Evolutionary conservation across 768 basidiomycete species (phyloP), one percentile per base, ranked within the genome.

Genomic region (Trametes maxima): DNA sequence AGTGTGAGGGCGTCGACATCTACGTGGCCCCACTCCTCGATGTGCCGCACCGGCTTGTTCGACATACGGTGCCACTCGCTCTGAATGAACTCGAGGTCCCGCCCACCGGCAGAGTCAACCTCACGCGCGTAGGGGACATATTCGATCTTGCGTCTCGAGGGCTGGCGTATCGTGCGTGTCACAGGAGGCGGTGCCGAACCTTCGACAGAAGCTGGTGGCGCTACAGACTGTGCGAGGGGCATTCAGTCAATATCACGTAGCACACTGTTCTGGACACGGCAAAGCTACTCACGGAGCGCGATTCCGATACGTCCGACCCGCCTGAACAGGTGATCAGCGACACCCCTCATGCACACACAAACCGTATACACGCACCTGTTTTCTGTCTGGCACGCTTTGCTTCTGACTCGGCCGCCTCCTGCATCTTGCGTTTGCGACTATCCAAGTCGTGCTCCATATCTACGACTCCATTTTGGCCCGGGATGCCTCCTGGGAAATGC

Each of bases 1-100:
- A 99, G 88, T n/a, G 87, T 88, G 51, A 99, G 80, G n/a, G 87
- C 87, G 69, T 97, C 95, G 59, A 98, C 87, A 68, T 98, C 95
- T 51, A 96, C 85, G 8, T 80, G 81, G 21, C 93, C 94, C 86
- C 95, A 93, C 54, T 95, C 93, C 70, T 88, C 86, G 64, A 92
- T 82, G 52, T 88, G 85, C 59, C 90, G 82, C 68, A 89, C 72
- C 6, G 83, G 80, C 45, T 89, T 83, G 54, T 81, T 77, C 47
- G 82, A 78, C 35, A 80, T 69, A 36, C 77, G 80, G 33, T 73
- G 67, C 56, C 83, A 79, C 66, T 93, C 92, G 13, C 80, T 76
- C 53, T 90, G 85, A 57, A 96, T 75, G 12, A 76, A 66, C 49
- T 85, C 81, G 36, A 94, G 70, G 74, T 96, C 90, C 65, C 94